These are phyloP conservation scores for Rhodotorula babjevae DNA, from an alignment of 768 basidiomycete species.

Conservation along the genomic window DNA sequence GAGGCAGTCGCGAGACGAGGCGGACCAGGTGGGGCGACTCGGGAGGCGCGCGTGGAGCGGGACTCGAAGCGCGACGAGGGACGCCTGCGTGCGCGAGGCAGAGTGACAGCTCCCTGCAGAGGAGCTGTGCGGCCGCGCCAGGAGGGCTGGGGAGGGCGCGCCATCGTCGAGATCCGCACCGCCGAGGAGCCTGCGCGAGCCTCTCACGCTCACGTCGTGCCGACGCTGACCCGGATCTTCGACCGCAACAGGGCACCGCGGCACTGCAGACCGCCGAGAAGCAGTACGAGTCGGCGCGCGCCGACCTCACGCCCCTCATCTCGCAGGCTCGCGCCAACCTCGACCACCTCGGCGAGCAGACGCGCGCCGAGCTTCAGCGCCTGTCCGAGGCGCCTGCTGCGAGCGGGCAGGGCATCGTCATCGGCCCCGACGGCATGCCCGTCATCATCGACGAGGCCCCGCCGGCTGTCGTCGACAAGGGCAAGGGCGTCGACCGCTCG, in stretches of 20 bases:
- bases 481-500: conserved; percentile 36
- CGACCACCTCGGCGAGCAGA: conserved; percentile 25
- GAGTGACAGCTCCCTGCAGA: too few relatives aligned
- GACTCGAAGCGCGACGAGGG: too few relatives aligned
- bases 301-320: conserved; percentile 35
- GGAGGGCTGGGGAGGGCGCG: too few relatives aligned
- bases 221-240: too few relatives aligned
- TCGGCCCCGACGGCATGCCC: conserved; percentile 34
- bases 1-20: not conserved
- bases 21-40: not conserved
- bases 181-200: too few relatives aligned
- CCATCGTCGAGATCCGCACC: too few relatives aligned
- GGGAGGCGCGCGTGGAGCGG: not conserved
- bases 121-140: too few relatives aligned
- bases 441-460: conserved; percentile 22
- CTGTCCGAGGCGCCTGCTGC: conserved; percentile 10
- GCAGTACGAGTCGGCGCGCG: conserved; percentile 25
- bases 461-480: conserved; percentile 23
- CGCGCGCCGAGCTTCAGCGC: conserved; percentile 32
- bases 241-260: not conserved
- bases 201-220: too few relatives aligned
- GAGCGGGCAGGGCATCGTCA: conserved; percentile 14
- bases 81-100: too few relatives aligned
- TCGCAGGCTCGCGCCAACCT: conserved; percentile 26
- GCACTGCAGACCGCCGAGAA: conserved; percentile 25